Conservation (phyloP, 495 filamentous ascomycete species). For the Cryomyces antarcticus region DNA sequence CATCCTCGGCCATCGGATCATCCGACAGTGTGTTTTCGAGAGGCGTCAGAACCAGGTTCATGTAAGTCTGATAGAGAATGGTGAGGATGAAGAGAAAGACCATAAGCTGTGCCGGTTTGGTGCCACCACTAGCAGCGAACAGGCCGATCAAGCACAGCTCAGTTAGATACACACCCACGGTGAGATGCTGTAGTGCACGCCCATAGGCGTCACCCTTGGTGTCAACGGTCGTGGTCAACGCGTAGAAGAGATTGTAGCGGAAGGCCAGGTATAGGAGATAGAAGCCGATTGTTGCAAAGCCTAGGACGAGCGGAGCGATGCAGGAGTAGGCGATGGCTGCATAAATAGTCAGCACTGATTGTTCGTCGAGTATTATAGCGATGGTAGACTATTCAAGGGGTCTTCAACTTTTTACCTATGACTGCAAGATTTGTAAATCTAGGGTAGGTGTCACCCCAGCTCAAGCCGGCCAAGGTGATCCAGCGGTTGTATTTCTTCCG, state of each 20-base stretch:
- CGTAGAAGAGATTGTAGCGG: conserved; percentile 20
- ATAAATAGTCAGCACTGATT: neutral
- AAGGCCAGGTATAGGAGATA: conserved; percentile 18
- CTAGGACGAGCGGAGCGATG: conserved; percentile 20
- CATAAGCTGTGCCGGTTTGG: conserved; percentile 13
- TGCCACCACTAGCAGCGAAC: conserved; percentile 6
- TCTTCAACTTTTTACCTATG: conserved; percentile 7
- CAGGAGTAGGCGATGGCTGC: conserved; percentile 20
- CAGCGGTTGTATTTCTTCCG: conserved; percentile 15
- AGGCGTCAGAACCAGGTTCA: conserved; percentile 13
- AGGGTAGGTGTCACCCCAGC: conserved; percentile 18
- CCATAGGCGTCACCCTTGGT: conserved; percentile 19
- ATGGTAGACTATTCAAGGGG: neutral
- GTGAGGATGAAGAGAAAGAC: conserved; percentile 15
- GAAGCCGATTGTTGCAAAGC: conserved; percentile 17
- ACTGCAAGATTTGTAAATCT: conserved; percentile 20
- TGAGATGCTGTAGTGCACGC: conserved; percentile 18
- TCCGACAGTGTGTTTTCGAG: conserved; percentile 16
- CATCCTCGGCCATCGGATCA: conserved; percentile 10
- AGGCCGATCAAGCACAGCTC: conserved; percentile 20
- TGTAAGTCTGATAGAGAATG: conserved; percentile 12
- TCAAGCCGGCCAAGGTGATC: conserved; percentile 12
- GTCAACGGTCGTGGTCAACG: conserved; percentile 15
- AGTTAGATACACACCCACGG: conserved; percentile 18
- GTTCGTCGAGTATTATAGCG: neutral